These are phyloP conservation scores for Vitis hybrid DNA, from an alignment of 177 flowering plant species.

Conservation along the genomic window DNA sequence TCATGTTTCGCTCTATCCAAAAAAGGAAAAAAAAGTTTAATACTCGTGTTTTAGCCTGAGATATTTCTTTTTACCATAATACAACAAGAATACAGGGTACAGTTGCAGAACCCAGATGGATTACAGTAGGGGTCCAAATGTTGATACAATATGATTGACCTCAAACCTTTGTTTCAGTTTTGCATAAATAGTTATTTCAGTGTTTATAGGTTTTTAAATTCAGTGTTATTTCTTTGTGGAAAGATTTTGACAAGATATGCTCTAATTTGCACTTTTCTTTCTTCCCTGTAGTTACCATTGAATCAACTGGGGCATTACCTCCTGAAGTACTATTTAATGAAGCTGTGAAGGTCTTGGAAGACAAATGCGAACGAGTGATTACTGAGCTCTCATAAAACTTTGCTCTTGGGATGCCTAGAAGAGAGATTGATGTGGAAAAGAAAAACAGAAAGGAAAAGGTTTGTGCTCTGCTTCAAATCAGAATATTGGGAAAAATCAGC, in stretches of 20 bases:
- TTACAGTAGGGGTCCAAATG: no score
- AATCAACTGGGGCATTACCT: constrained; percentile 88
- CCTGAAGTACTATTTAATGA: constrained; percentile 85
- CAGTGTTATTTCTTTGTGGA: neutral
- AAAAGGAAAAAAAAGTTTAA: no score
- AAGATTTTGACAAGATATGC: neutral
- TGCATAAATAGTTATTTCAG: no score
- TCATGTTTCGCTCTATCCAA: no score
- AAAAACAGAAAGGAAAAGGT: neutral
- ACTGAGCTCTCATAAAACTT: constrained; percentile 65
- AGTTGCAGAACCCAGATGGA: no score
- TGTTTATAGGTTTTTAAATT: no score
- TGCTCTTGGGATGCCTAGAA: neutral
- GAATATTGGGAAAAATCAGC: no score
- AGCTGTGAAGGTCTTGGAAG: constrained; percentile 93
- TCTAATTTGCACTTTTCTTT: constrained; percentile 6
- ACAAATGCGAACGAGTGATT: constrained; percentile 76
- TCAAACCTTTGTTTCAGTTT: no score
- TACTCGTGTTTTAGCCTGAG: no score
- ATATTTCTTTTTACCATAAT: no score
- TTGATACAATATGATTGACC: no score
- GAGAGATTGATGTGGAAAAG: neutral
- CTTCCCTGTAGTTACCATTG: constrained; percentile 62
- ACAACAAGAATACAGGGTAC: no score
- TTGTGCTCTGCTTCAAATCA: neutral